Evolutionary conservation across 345 rosid species (phyloP).

Genomic region (Draba incana): DNA sequence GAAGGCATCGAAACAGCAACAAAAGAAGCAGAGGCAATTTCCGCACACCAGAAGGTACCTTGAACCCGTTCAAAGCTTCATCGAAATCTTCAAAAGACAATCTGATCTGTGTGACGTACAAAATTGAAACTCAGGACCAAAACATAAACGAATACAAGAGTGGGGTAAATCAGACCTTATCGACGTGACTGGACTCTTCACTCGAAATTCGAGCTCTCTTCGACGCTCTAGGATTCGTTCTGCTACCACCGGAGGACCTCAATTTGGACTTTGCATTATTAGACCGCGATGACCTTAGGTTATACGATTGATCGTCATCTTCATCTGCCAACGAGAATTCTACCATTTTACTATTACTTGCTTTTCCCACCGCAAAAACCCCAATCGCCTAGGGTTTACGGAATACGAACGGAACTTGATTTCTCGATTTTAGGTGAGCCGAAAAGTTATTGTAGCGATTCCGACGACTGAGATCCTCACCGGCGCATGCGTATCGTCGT

Average conservation of each 20-base stretch:
- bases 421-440: background rate
- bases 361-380: slow-evolving; percentile 55
- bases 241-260: slow-evolving; percentile 45
- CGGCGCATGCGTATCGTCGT: slow-evolving; percentile 1
- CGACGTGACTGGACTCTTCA: slow-evolving; percentile 44
- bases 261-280: slow-evolving; percentile 54
- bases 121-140: slow-evolving; percentile 23
- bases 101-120: slow-evolving; percentile 52
- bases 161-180: slow-evolving; percentile 49
- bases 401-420: slow-evolving; percentile 2
- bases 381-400: slow-evolving; percentile 37
- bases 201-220: slow-evolving; percentile 68
- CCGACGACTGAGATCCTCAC: slow-evolving; percentile 10
- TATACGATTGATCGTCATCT: slow-evolving; percentile 38
- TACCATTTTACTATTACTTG: slow-evolving; percentile 37
- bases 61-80: slow-evolving; percentile 62
- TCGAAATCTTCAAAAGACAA: slow-evolving; percentile 69
- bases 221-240: slow-evolving; percentile 54
- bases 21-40: slow-evolving; percentile 5
- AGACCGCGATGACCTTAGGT: slow-evolving; percentile 50
- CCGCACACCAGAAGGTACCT: slow-evolving; percentile 76
- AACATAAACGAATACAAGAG: background rate
- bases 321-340: slow-evolving; percentile 74
- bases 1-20: no score
- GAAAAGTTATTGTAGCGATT: background rate